Base-by-base conservation (phyloP, 2,329 filamentous ascomycete species). In the Trichoderma endophyticum region DNA sequence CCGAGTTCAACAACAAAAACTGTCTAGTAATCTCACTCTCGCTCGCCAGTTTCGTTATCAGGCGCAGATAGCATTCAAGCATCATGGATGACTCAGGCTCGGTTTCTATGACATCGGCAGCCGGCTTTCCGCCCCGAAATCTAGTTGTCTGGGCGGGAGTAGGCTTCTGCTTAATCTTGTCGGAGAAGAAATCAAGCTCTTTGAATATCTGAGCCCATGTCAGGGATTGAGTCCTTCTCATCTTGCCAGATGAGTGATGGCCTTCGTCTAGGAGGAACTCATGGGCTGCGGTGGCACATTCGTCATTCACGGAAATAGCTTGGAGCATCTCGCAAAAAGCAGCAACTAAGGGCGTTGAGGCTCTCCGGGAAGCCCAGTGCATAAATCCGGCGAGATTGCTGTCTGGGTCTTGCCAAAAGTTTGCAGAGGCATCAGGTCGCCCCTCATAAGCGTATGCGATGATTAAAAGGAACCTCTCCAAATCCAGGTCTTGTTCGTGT, bases 321-420 rank as follows among this genome's bases (percentile, higher is more conserved):
- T 94, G 93, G 18, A 99, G 85, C 90, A 99, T 95, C 79, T 98
- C 95, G 81, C 96, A 99, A 77, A 98, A 99, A 14, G 95, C 95
- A 73, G 94, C 96, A 72, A 97, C 95, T 28, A 97, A 88, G n/a
- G 96, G 96, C 0, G 97, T 98, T 0, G 97, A 97, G 73, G 97
- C 94, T 77, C 96, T 88, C 76, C 94, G 92, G 4, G 96, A 97
- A n/a, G 95, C 93, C 96, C 96, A 99, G 75, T 97, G 93, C 79
- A 99, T 87, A 79, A 99, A 99, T 0, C 96, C 96, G 74, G 95
- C 93, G 36, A 99, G 85, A 76, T 98, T 97, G 78, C 94, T 94
- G 77, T 99, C 96, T 2, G 92, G 90, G 78, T 98, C 95, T 36
- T 89, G 88, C 96, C 96, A 99, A 76, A 98, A 98, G 60, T 91